Conservation (phyloP, 768 basidiomycete species). For the Collybiopsis luxurians region DNA sequence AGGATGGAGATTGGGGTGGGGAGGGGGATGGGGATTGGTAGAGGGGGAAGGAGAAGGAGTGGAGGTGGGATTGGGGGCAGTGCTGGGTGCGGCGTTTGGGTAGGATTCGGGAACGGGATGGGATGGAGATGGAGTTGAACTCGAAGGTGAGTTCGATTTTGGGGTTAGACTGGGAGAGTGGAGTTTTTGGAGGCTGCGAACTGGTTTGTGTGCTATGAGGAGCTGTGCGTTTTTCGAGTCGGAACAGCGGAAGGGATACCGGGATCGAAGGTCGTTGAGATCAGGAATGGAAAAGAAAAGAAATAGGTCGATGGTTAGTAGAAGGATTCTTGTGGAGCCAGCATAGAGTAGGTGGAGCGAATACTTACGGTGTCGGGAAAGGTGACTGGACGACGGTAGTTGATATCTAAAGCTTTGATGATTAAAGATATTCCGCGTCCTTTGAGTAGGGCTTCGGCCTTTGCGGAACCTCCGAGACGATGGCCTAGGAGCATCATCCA, state of each 20-base stretch:
- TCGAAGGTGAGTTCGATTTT: not conserved
- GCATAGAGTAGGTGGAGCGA: too few relatives aligned
- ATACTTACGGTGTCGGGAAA: constrained; percentile 70
- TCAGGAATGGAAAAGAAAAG: not conserved
- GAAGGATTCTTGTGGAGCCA: too few relatives aligned
- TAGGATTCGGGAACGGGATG: too few relatives aligned
- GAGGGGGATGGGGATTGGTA: too few relatives aligned
- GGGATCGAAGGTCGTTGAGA: not conserved
- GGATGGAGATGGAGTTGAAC: not conserved
- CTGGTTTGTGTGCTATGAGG: constrained; percentile 60
- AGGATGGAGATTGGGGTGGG: not conserved
- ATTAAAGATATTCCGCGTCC: constrained; percentile 71
- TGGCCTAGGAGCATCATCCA: constrained; percentile 61
- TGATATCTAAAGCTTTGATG: constrained; percentile 65
- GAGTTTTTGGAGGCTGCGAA: constrained; percentile 20
- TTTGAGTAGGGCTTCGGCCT: constrained; percentile 54
- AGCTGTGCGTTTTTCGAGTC: too few relatives aligned
- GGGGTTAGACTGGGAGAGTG: too few relatives aligned
- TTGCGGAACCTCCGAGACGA: constrained; percentile 56
- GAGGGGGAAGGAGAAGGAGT: not conserved
- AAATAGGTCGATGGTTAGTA: not conserved
- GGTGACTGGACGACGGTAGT: constrained; percentile 68
- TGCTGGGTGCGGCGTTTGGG: too few relatives aligned
- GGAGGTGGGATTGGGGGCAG: too few relatives aligned
- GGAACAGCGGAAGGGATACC: too few relatives aligned